Base-by-base conservation (phyloP, 345 rosid genomes). In the Corchorus capsularis region DNA sequence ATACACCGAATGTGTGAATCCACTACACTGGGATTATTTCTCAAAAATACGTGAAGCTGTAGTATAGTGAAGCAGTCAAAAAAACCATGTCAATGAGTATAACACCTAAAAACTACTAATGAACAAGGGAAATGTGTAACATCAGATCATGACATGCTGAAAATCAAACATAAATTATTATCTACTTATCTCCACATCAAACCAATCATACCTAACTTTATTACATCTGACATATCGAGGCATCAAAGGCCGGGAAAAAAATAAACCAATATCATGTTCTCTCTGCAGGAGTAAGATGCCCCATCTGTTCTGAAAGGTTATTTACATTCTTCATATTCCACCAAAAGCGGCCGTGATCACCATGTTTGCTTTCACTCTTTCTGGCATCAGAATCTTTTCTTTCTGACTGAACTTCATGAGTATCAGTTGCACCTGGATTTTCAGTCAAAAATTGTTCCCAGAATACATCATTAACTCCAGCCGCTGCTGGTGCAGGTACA, bases 361-460 rank as follows among this genome's bases (percentile, higher is more conserved):
- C 81, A 32, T 88, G 80, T 86, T 86, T 91, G 50, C 78, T 82
- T 81, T 86, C 85, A 0, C 55, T 82, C 76, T 73, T 82, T 45
- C 73, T 88, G 45, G 77, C 82, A 52, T 82, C 88, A 3, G 83
- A 63, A 71, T 93, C 97, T 83, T 86, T 89, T 70, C 94, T 87
- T 80, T 89, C 92, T 20, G 94, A 89, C 79, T 92, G 88, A 80
- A 84, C 93, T 86, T 89, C 97, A 60, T 89, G 92, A 15, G 83
- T 71, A 0, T 94, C 94, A 0, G 85, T 82, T 43, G 96, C 86
- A 70, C 94, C 97, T 0, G 99, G 99, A 76, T 96, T 94, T 83
- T 96, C 98, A 8, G 97, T 96, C 86, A 96, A 88, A 85, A 92
- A 94, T 79, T 96, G 98, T 69, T 92, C 94, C 98, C 98, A 96